Evolutionary conservation across 805 yeast genomes (phyloP).

Genomic region (Pichia manshurica): DNA sequence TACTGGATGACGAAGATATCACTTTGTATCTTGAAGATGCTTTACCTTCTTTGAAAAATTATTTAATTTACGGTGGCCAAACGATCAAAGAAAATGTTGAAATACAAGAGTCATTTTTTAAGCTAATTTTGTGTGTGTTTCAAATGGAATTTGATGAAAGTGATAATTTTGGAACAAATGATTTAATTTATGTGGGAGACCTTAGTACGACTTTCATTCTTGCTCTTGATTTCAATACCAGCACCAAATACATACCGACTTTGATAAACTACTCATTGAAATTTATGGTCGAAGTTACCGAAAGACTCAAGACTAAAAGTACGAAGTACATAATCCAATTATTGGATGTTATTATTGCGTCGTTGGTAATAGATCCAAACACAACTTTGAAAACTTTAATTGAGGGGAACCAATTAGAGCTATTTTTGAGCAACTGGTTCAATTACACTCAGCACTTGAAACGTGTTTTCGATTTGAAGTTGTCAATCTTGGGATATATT

Average conservation of each 20-base stretch:
- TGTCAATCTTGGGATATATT: constrained; percentile 64
- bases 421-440: constrained; percentile 66
- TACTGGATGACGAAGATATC: constrained; percentile 45
- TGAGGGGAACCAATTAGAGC: constrained; percentile 37
- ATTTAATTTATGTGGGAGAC: constrained; percentile 53
- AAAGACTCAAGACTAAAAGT: constrained; percentile 22
- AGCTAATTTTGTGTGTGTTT: constrained; percentile 41
- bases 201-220: constrained; percentile 60
- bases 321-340: constrained; percentile 37
- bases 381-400: constrained; percentile 47
- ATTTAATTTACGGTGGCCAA: constrained; percentile 50
- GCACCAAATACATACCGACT: constrained; percentile 40
- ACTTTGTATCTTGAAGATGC: constrained; percentile 70
- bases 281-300: constrained; percentile 32
- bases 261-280: constrained; percentile 42
- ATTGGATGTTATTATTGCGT: constrained; percentile 58
- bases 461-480: constrained; percentile 76
- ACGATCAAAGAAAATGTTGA: constrained; percentile 43
- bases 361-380: constrained; percentile 55
- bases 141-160: constrained; percentile 28
- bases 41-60: constrained; percentile 67
- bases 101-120: constrained; percentile 44
- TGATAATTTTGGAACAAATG: constrained; percentile 50
- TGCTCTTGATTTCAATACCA: constrained; percentile 41
- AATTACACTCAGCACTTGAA: constrained; percentile 45